These are phyloP conservation scores for Fusarium cicatricum DNA, from an alignment of 2,329 filamentous ascomycete species.

Conservation along the genomic window DNA sequence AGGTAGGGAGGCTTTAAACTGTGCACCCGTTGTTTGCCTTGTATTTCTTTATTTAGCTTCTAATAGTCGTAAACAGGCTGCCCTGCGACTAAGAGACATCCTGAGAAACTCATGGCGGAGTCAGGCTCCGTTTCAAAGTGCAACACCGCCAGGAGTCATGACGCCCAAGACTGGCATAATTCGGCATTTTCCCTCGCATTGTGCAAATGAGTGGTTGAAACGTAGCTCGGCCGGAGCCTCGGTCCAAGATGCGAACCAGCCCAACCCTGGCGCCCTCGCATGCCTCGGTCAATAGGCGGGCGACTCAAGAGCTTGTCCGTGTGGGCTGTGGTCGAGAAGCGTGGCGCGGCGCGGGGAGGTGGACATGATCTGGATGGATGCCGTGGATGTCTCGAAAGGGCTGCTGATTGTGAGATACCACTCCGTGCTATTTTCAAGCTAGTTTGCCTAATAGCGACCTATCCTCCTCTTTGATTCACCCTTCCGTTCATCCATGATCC, in stretches of 20 bases:
- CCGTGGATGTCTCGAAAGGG: slow-evolving; percentile 4
- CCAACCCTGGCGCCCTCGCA: neutral
- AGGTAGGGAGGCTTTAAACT: too few species aligned
- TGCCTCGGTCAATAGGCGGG: neutral
- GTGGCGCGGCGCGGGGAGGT: slow-evolving; percentile 12
- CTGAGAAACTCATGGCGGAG: too few species aligned
- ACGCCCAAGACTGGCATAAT: neutral
- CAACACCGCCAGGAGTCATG: slow-evolving; percentile 7
- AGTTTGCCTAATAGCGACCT: neutral
- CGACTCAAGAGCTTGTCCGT: too few species aligned
- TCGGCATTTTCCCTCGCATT: slow-evolving; percentile 1
- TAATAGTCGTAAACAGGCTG: neutral
- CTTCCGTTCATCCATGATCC: slow-evolving; percentile 1
- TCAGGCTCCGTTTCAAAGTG: neutral
- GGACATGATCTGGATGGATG: slow-evolving; percentile 15
- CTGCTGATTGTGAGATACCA: neutral
- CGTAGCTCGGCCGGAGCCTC: slow-evolving; percentile 11
- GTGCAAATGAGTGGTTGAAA: slow-evolving; percentile 24
- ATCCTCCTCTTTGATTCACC: neutral
- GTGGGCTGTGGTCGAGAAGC: too few species aligned
- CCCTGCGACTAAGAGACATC: neutral
- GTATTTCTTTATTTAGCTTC: neutral
- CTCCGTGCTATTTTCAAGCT: slow-evolving; percentile 1
- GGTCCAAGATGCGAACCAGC: slow-evolving; percentile 15
- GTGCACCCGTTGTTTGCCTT: neutral